These are phyloP conservation scores for Zymoseptoria brevis DNA, from an alignment of 2,329 filamentous ascomycete species.

Conservation along the genomic window DNA sequence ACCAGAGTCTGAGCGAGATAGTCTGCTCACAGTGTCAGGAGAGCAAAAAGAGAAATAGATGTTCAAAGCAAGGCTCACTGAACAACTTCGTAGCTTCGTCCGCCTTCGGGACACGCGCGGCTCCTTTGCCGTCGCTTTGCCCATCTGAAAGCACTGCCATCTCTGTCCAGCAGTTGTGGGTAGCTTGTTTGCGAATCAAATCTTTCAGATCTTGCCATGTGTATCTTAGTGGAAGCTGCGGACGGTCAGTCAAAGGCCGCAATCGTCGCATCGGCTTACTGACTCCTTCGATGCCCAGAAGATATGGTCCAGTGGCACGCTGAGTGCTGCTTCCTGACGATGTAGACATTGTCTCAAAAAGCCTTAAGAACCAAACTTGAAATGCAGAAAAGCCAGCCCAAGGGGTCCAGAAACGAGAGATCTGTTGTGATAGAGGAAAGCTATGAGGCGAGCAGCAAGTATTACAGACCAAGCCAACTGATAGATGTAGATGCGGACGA, in stretches of 20 bases:
- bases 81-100: conserved; percentile 24
- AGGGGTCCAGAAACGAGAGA: not conserved
- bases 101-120: conserved; percentile 17
- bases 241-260: not conserved
- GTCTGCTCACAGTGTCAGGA: conserved; percentile 14
- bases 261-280: not conserved
- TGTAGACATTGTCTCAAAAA: conserved; percentile 6
- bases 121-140: conserved; percentile 17
- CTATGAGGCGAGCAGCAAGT: not conserved
- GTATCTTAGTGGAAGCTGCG: conserved; percentile 22
- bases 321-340: conserved; percentile 1
- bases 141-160: conserved; percentile 20
- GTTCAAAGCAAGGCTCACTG: conserved; percentile 12
- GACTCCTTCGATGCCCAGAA: conserved; percentile 19
- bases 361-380: not conserved
- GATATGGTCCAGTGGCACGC: conserved; percentile 11
- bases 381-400: conserved; percentile 2
- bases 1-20: conserved; percentile 20
- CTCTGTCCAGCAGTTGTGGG: conserved; percentile 25
- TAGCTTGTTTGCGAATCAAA: conserved; percentile 20
- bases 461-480: not conserved
- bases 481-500: no score
- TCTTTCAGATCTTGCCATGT: conserved; percentile 30
- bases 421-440: not conserved
- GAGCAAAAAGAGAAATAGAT: not conserved